Percentiles rank a stretch among this genome's conserved stretches.
Evolutionary conservation across 148 eudicot genomes (phyloP).

Genomic region (Rhododendron simsii): DNA sequence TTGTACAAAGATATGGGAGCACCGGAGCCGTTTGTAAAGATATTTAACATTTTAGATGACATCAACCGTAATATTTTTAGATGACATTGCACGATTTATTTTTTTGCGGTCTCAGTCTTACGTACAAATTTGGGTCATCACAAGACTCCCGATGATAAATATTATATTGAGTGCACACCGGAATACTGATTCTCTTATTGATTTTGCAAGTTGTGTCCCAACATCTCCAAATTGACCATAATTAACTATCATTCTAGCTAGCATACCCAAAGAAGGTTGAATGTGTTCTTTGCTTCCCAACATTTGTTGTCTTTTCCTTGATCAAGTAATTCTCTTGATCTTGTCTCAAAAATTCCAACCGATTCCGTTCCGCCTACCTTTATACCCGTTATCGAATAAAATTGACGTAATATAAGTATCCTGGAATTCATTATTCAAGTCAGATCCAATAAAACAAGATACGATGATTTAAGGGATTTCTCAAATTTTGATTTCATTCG

Average conservation of each 20-base stretch:
- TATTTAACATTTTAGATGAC: not conserved
- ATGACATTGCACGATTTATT: not conserved
- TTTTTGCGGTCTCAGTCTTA: not conserved
- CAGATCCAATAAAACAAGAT: not conserved
- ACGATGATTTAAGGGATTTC: not conserved
- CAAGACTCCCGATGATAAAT: not conserved
- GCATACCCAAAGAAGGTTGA: too few species aligned
- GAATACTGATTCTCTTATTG: not conserved
- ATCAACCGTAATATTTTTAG: not conserved
- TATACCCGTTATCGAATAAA: too few species aligned
- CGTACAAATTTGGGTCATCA: not conserved
- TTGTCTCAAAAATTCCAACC: not conserved
- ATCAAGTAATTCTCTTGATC: not conserved
- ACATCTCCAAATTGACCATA: not conserved
- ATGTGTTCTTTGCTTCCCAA: not conserved
- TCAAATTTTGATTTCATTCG: not conserved
- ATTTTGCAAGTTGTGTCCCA: not conserved
- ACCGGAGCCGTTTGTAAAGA: not conserved
- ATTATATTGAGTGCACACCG: not conserved
- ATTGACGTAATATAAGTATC: not conserved
- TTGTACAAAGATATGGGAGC: not conserved
- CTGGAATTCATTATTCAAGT: not conserved
- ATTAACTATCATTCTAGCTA: too few species aligned
- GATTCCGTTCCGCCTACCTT: not conserved
- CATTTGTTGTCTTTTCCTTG: not conserved